Conservation (phyloP, 495 filamentous ascomycete species). For the Aspergillus taichungensis region DNA sequence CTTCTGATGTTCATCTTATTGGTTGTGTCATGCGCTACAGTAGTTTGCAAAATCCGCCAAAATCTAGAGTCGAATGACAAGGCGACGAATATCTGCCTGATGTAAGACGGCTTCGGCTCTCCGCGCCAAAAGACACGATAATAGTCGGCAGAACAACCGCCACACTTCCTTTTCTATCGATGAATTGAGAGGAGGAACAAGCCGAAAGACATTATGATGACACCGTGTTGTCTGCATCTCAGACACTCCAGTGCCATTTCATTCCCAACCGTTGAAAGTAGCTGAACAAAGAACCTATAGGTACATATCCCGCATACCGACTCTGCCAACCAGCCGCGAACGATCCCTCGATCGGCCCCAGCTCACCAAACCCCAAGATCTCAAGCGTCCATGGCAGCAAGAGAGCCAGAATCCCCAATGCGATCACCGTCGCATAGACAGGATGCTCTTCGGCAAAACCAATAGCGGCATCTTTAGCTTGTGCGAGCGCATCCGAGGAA, state of each 20-base stretch:
- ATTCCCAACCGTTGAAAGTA: slow-evolving; percentile 46
- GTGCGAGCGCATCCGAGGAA: slow-evolving; percentile 24
- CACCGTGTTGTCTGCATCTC: too few relatives aligned
- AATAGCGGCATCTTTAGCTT: slow-evolving; percentile 19
- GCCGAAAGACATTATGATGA: too few relatives aligned
- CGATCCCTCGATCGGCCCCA: slow-evolving; percentile 38
- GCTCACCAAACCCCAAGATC: slow-evolving; percentile 39
- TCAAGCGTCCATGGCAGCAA: slow-evolving; percentile 37
- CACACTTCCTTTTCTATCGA: too few relatives aligned
- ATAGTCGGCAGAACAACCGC: too few relatives aligned
- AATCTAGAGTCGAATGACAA: too few relatives aligned
- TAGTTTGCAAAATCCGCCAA: too few relatives aligned
- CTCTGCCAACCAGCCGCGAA: slow-evolving; percentile 40
- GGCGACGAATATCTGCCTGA: too few relatives aligned
- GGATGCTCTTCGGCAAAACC: slow-evolving; percentile 38
- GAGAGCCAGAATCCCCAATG: slow-evolving; percentile 39
- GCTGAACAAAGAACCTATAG: slow-evolving; percentile 37
- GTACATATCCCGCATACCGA: slow-evolving; percentile 35
- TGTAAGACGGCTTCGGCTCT: too few relatives aligned
- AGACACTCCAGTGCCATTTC: slow-evolving; percentile 31
- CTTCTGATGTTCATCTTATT: too few relatives aligned
- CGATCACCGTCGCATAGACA: slow-evolving; percentile 35
- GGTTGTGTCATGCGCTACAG: too few relatives aligned
- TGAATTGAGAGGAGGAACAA: too few relatives aligned
- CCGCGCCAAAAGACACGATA: too few relatives aligned